Percentiles rank a stretch among this genome's conserved stretches.
Conservation (phyloP, 2,329 filamentous ascomycete genomes). For the Colletotrichum horii region DNA sequence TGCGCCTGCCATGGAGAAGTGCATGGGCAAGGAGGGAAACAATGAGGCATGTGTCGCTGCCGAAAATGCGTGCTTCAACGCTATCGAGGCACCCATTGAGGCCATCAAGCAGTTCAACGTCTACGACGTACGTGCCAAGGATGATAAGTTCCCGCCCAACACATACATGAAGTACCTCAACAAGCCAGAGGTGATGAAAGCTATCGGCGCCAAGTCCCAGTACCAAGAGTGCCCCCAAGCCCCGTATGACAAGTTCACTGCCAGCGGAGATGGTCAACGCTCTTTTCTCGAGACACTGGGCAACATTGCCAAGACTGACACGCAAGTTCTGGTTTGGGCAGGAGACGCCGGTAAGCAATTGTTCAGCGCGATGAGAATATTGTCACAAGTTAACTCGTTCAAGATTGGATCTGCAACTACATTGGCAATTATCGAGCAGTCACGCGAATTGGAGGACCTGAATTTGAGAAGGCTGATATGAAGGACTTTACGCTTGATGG, state of each 20-base stretch:
- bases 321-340: conserved; percentile 58
- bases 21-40: conserved; percentile 22
- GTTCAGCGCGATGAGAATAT: no score
- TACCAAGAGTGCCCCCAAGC: conserved; percentile 46
- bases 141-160: conserved; percentile 41
- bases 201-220: conserved; percentile 48
- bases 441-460: conserved; percentile 36
- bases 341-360: conserved; percentile 49
- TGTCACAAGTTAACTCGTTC: neutral
- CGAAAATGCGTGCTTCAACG: conserved; percentile 28
- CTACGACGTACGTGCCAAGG: conserved; percentile 49
- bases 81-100: conserved; percentile 28
- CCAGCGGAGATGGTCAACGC: conserved; percentile 46
- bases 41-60: conserved; percentile 31
- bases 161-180: conserved; percentile 48
- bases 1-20: conserved; percentile 23
- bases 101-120: conserved; percentile 41
- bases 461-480: conserved; percentile 40
- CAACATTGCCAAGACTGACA: conserved; percentile 49
- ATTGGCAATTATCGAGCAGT: conserved; percentile 42
- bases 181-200: conserved; percentile 36
- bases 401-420: conserved; percentile 65
- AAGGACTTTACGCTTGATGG: conserved; percentile 52
- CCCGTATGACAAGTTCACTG: conserved; percentile 39
- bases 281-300: conserved; percentile 50